These are phyloP conservation scores for Pleoardoris graminearum DNA, from an alignment of 2,329 filamentous ascomycete species.

Conservation along the genomic window DNA sequence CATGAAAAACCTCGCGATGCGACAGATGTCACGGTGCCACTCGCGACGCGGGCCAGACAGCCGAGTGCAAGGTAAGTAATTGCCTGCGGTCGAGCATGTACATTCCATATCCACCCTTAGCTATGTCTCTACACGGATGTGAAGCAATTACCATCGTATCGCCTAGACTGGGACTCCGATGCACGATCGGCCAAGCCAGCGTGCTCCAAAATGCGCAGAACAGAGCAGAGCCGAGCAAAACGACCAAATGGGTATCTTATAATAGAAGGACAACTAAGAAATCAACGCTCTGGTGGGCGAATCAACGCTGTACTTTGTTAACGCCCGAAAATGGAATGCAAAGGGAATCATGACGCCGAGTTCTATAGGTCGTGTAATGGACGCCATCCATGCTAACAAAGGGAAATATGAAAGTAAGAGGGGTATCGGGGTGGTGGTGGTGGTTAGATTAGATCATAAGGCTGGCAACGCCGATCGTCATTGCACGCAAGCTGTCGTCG, in stretches of 20 bases:
- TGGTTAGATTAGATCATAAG: conserved; percentile 26
- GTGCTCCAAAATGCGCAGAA: too few species aligned
- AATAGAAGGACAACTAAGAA: neutral
- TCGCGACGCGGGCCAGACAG: too few species aligned
- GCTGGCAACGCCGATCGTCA: conserved; percentile 26
- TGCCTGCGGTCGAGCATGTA: too few species aligned
- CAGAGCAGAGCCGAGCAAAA: neutral
- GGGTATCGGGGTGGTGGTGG: neutral
- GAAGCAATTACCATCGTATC: too few species aligned
- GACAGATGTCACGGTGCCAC: too few species aligned
- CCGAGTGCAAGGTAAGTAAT: too few species aligned
- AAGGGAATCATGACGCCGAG: neutral
- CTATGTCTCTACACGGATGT: too few species aligned
- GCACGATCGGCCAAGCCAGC: too few species aligned
- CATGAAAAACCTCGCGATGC: too few species aligned
- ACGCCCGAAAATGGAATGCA: neutral
- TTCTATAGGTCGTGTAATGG: neutral
- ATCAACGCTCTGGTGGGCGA: neutral
- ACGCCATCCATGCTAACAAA: conserved; percentile 8
- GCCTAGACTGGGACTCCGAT: too few species aligned
- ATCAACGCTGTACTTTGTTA: too few species aligned
- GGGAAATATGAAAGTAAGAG: neutral
- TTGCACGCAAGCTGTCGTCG: conserved; percentile 24
- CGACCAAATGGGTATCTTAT: conserved; percentile 5
- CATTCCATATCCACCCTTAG: too few species aligned